Percentiles rank a stretch among this genome's conserved stretches.
These are phyloP conservation scores for Eucalyptus paniculata DNA, from an alignment of 345 rosid species.

Conservation along the genomic window DNA sequence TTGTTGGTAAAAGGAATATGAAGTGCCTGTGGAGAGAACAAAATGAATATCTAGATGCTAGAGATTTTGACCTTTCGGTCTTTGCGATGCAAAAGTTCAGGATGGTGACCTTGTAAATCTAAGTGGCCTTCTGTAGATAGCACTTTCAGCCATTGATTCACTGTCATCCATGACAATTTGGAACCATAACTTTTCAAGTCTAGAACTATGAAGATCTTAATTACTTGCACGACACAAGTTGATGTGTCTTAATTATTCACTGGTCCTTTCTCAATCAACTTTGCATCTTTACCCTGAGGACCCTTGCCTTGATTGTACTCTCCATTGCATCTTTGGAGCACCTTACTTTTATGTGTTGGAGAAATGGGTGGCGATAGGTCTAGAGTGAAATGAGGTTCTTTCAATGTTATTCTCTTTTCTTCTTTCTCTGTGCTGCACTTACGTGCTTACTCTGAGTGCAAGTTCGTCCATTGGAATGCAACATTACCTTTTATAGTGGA, in stretches of 20 bases:
- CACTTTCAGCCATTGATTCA: neutral
- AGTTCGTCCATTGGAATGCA: neutral
- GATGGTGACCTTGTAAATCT: neutral
- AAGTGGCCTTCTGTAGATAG: neutral
- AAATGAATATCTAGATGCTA: neutral
- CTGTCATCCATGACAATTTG: neutral
- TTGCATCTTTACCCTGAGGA: neutral
- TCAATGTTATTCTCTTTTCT: too few species aligned
- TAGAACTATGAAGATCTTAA: neutral
- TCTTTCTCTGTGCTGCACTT: neutral
- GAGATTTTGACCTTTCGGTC: neutral
- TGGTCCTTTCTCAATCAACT: neutral
- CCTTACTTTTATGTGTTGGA: accelerated
- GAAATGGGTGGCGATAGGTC: neutral
- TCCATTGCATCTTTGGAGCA: neutral
- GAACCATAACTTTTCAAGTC: neutral
- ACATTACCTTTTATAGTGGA: too few species aligned
- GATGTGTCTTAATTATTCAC: neutral
- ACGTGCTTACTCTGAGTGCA: neutral
- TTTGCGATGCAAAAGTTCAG: neutral
- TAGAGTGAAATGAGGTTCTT: neutral
- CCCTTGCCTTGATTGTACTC: neutral
- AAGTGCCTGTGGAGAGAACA: neutral
- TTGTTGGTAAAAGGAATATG: accelerated
- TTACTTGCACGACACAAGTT: neutral